Conservation (phyloP, 257 asterid genomes). For the Paraleonurus japonicus region DNA sequence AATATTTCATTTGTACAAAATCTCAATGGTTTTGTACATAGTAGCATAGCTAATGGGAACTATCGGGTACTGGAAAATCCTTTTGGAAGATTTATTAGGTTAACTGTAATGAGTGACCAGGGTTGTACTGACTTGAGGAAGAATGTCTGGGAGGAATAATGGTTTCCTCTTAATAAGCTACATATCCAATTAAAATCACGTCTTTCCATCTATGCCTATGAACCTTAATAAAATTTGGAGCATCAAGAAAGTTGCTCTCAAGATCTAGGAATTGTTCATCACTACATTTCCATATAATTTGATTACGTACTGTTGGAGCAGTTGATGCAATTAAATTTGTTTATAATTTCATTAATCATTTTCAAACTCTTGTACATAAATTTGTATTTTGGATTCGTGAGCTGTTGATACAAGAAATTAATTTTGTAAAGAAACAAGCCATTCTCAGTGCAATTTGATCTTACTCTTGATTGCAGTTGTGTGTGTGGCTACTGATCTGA, state of each 20-base stretch:
- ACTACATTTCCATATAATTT: neutral
- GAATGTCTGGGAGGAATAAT: slow-evolving; percentile 1
- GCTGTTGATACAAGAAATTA: slow-evolving; percentile 11
- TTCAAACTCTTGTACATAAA: neutral
- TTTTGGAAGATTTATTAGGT: neutral
- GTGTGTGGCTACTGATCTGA: slow-evolving; percentile 18
- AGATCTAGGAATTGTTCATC: slow-evolving; percentile 3
- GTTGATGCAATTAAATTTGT: neutral
- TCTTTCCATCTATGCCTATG: slow-evolving; percentile 16
- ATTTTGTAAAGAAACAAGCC: neutral
- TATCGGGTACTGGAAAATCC: neutral
- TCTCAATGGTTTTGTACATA: neutral
- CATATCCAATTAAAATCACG: neutral
- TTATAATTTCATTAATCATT: neutral
- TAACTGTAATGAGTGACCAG: neutral
- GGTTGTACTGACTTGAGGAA: neutral
- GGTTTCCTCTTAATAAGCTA: slow-evolving; percentile 1
- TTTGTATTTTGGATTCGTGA: neutral
- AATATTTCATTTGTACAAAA: neutral
- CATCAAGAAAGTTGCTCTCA: neutral
- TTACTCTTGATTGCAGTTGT: slow-evolving; percentile 5
- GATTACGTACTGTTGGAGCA: neutral
- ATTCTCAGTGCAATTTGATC: neutral
- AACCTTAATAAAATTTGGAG: slow-evolving; percentile 7
- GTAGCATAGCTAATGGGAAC: neutral